Percentiles rank a stretch among this genome's conserved stretches.
phyloP scores from a whole-genome alignment of 2,329 filamentous ascomycete genomes.

The Colletotrichum musae region DNA sequence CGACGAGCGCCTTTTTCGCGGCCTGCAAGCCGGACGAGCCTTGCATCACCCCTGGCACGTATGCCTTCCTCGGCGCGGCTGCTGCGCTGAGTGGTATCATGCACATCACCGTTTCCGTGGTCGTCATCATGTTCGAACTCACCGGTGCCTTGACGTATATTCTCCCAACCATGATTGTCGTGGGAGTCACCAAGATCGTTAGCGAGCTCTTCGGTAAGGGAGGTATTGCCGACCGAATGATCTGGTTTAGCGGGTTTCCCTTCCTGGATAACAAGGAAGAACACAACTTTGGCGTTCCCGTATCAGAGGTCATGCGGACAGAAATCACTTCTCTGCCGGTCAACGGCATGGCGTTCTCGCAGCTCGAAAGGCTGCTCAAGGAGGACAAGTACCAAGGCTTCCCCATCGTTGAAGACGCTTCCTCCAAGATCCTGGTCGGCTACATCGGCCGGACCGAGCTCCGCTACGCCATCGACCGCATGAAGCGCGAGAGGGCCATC shows the following conservation, averaged over 20 bases:
- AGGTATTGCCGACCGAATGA: constrained; percentile 97
- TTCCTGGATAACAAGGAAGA: constrained; percentile 98
- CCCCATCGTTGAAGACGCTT: constrained; percentile 85
- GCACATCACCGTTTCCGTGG: constrained; percentile 96
- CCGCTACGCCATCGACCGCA: constrained; percentile 88
- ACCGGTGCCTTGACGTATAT: constrained; percentile 98
- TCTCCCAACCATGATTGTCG: constrained; percentile 98
- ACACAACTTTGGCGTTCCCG: constrained; percentile 94
- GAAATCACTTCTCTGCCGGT: constrained; percentile 82
- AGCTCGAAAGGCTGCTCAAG: constrained; percentile 81
- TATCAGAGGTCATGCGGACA: constrained; percentile 89
- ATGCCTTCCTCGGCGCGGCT: constrained; percentile 93
- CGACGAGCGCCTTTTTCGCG: constrained; percentile 86
- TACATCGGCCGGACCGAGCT: constrained; percentile 96
- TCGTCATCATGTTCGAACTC: constrained; percentile 99
- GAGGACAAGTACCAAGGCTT: constrained; percentile 93
- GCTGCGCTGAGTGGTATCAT: constrained; percentile 96
- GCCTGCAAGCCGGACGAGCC: constrained; percentile 91
- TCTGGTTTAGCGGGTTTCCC: constrained; percentile 98
- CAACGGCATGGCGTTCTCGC: constrained; percentile 80
- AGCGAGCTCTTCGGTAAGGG: constrained; percentile 93
- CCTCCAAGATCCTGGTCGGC: constrained; percentile 81
- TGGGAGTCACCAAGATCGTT: constrained; percentile 95
- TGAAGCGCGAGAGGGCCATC: constrained; percentile 79
- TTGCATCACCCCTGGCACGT: constrained; percentile 97